Base-by-base conservation (phyloP, 2,329 filamentous ascomycete species). In the Aspergillus brasiliensis region DNA sequence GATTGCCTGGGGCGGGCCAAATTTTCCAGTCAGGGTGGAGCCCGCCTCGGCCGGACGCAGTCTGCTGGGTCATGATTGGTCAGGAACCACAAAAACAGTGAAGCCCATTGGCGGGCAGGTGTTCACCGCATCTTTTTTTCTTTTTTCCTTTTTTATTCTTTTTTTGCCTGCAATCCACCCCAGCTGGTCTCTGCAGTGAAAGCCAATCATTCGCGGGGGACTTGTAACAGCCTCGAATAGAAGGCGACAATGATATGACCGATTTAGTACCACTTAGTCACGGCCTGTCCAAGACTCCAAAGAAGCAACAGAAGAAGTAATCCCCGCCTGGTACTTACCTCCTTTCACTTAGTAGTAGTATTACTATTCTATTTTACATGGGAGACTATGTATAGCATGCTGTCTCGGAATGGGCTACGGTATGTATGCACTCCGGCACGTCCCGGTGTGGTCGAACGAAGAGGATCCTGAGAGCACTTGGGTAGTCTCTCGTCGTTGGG, bases 71-170 rank as follows among this genome's bases (percentile, higher is more conserved):
- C 10, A 28, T 70, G 62, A 72, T 72, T 73, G 71, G 69, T 23
- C 54, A 57, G 23, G 21, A 52, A 53, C 54, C 51, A 56, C 59
- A 57, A 60, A 59, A 63, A 54, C 27, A 42, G 57, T 11, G 25
- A 51, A 52, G 47, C 28, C 60, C 51, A 73, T 75, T 74, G 65
- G 72, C 51, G 62, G 64, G 58, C 54, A 31, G 31, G 46, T 57
- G 63, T 65, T 75, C 71, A 75, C 73, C 73, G 73, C 72, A 71
- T 73, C 63, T 73, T 74, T 61, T 59, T 49, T 54, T 52, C 57
- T 62, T 62, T 56, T 59, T 13, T 42, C 11, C 38, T 56, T 58
- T 61, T 56, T 61, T 57, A 51, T 61, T 53, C 52, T 57, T 49
- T 51, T 57, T 62, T 57, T 57, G 51, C 52, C 52, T 55, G 52